Evolutionary conservation across 352 stramenopile species (phyloP).

Genomic region (Globisporangium splendens): DNA sequence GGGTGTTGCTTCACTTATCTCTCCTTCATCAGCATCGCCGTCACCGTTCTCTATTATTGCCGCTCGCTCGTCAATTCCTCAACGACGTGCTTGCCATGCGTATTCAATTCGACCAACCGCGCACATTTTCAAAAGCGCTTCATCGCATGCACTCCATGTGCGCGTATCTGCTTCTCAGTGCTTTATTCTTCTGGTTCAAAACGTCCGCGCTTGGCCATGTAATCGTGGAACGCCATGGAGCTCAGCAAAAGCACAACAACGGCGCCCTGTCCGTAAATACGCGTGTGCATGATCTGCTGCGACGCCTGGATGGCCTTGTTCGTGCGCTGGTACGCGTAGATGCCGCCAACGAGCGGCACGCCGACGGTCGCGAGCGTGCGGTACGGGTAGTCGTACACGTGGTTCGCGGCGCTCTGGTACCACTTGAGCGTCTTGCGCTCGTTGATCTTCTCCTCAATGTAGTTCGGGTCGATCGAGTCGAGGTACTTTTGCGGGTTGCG

Average conservation of each 20-base stretch:
- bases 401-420: constrained; percentile 66
- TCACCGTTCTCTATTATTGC: too few species aligned
- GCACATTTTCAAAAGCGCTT: too few species aligned
- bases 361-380: constrained; percentile 46
- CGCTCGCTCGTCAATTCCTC: too few species aligned
- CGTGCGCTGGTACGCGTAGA: constrained; percentile 64
- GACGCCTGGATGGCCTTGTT: constrained; percentile 69
- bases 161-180: too few species aligned
- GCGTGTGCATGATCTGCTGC: constrained; percentile 87
- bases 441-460: constrained; percentile 34
- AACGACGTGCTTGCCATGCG: too few species aligned
- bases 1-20: too few species aligned
- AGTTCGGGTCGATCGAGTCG: constrained; percentile 43
- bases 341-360: constrained; percentile 61
- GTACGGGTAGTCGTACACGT: constrained; percentile 82
- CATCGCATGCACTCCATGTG: too few species aligned
- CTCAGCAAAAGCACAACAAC: constrained; percentile 68
- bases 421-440: constrained; percentile 37
- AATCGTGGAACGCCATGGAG: constrained; percentile 86
- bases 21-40: too few species aligned
- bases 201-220: constrained; percentile 66
- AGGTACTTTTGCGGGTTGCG: constrained; percentile 76
- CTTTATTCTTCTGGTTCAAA: constrained; percentile 41
- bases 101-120: too few species aligned
- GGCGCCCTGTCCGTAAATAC: constrained; percentile 74